Percentiles rank a stretch among this genome's conserved stretches.
These are phyloP conservation scores for Coprinellus aureogranulatus DNA, from an alignment of 768 basidiomycete species.

Conservation along the genomic window DNA sequence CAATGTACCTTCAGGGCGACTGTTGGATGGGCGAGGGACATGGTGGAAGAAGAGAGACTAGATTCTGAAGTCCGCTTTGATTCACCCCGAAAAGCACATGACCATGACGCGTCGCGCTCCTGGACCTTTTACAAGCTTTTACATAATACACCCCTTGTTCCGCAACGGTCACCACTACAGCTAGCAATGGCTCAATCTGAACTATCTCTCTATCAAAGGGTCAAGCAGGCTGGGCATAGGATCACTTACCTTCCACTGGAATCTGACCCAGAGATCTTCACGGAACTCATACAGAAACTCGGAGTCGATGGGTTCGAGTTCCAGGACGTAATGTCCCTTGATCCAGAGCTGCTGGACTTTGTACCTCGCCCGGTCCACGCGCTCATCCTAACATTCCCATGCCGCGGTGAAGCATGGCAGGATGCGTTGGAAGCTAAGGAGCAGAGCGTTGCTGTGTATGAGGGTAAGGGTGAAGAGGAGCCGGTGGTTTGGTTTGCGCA, in stretches of 20 bases:
- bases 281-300: constrained; percentile 28
- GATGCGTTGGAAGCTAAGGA: constrained; percentile 19
- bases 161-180: too few species aligned
- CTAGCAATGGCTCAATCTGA: constrained; percentile 4
- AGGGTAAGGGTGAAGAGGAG: constrained; percentile 28
- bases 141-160: background rate
- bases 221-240: constrained; percentile 4
- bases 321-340: constrained; percentile 33
- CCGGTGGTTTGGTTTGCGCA: constrained; percentile 36
- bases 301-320: constrained; percentile 29
- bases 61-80: too few species aligned
- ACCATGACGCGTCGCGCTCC: too few species aligned
- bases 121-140: too few species aligned
- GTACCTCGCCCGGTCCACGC: constrained; percentile 30
- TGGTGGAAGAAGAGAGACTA: too few species aligned
- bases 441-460: constrained; percentile 21
- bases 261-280: constrained; percentile 37
- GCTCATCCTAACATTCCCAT: constrained; percentile 30
- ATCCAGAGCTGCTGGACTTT: constrained; percentile 31
- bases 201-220: constrained; percentile 1
- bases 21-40: too few species aligned
- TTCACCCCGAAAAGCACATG: too few species aligned
- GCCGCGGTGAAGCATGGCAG: constrained; percentile 20
- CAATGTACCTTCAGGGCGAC: too few species aligned
- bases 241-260: constrained; percentile 35